Evolutionary conservation across 2,329 filamentous ascomycete genomes (phyloP).

Genomic region (Pseudogymnoascus sp.): DNA sequence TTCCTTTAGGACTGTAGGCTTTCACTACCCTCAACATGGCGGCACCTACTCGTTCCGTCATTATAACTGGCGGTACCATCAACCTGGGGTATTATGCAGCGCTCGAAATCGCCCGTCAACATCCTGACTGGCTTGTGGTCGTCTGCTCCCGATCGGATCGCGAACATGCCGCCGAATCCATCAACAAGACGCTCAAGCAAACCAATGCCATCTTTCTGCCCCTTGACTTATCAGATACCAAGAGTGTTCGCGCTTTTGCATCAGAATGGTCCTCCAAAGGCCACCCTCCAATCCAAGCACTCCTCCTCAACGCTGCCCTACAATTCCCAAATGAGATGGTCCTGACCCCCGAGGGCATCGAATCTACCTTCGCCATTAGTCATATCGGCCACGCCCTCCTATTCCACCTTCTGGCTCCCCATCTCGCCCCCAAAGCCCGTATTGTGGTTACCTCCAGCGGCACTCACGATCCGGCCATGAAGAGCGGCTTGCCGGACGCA

Average conservation of each 20-base stretch:
- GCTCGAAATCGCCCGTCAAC: slow-evolving; percentile 32
- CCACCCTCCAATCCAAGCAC: slow-evolving; percentile 34
- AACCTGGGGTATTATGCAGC: slow-evolving; percentile 38
- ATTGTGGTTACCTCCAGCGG: slow-evolving; percentile 38
- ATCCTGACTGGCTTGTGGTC: slow-evolving; percentile 35
- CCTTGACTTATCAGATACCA: slow-evolving; percentile 34
- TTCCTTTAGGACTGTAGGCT: not conserved
- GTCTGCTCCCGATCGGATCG: slow-evolving; percentile 36
- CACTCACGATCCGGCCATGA: slow-evolving; percentile 39
- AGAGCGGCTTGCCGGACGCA: slow-evolving; percentile 34
- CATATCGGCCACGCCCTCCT: slow-evolving; percentile 44
- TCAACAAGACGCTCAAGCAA: slow-evolving; percentile 35
- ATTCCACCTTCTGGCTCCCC: slow-evolving; percentile 37
- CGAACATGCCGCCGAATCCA: slow-evolving; percentile 31
- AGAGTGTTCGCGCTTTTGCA: slow-evolving; percentile 35
- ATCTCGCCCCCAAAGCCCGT: slow-evolving; percentile 32
- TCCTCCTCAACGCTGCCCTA: slow-evolving; percentile 41
- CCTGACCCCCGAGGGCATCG: slow-evolving; percentile 36
- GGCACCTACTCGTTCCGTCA: slow-evolving; percentile 18
- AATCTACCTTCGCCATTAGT: slow-evolving; percentile 40
- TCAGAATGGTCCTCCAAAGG: slow-evolving; percentile 27
- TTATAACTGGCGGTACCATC: slow-evolving; percentile 39
- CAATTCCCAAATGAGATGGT: slow-evolving; percentile 33
- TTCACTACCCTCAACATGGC: not conserved
- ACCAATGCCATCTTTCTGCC: slow-evolving; percentile 34